Evolutionary conservation across 1,284 basidiomycete genomes (phyloP).

Genomic region (Malassezia dermatis): DNA sequence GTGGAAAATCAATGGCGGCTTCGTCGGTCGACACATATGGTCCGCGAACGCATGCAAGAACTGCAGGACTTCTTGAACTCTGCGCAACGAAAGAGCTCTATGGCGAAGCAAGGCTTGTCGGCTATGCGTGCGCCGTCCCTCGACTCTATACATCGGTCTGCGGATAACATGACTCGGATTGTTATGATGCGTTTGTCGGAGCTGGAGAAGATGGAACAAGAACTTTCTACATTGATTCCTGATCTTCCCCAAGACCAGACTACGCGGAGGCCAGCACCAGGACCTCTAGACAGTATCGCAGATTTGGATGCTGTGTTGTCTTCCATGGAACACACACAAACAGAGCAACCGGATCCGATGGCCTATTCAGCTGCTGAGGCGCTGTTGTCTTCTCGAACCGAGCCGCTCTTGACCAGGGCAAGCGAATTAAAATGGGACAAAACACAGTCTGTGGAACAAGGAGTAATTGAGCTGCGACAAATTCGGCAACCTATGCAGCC

Average conservation of each 20-base stretch:
- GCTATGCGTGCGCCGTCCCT: conserved; percentile 62
- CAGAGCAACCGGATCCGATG: background rate
- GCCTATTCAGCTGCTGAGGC: background rate
- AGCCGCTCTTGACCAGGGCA: conserved; percentile 4
- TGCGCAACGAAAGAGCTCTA: conserved; percentile 61
- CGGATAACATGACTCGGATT: conserved; percentile 60
- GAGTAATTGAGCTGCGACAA: background rate
- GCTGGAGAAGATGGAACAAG: background rate
- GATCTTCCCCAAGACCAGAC: background rate
- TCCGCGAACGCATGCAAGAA: conserved; percentile 63
- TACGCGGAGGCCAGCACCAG: background rate
- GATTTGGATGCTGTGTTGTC: background rate
- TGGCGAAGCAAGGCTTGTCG: conserved; percentile 58
- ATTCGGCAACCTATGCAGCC: background rate
- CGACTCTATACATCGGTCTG: conserved; percentile 70
- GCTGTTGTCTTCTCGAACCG: background rate
- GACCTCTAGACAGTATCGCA: background rate
- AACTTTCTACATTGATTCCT: background rate
- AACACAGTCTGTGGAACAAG: background rate
- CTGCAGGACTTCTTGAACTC: conserved; percentile 63
- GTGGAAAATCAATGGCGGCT: conserved; percentile 69
- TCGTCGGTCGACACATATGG: conserved; percentile 60
- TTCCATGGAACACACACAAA: background rate
- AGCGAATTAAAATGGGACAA: background rate
- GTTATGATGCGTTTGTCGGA: conserved; percentile 3